Evolutionary conservation across 108 stramenopile species (phyloP).

Genomic region (Cylindrotheca fusiformis): DNA sequence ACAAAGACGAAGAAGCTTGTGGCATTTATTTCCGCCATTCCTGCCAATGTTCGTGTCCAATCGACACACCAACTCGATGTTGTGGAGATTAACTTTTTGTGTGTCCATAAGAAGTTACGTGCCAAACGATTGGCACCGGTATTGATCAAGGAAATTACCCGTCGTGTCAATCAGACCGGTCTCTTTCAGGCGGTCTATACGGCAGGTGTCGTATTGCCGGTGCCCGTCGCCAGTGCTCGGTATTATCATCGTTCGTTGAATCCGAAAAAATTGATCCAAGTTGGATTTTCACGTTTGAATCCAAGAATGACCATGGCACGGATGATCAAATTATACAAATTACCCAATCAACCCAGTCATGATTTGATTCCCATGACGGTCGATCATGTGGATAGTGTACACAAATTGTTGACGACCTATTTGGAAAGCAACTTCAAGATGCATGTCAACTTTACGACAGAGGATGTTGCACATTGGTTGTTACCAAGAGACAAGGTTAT

Average conservation of each 20-base stretch:
- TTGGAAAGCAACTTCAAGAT: conserved; percentile 82
- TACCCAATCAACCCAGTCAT: conserved; percentile 48
- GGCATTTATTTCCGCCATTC: conserved; percentile 95
- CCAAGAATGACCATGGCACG: conserved; percentile 95
- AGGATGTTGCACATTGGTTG: conserved; percentile 96
- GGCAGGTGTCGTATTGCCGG: conserved; percentile 95
- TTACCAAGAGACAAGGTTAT: conserved; percentile 91
- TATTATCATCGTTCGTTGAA: conserved; percentile 95
- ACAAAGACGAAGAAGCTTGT: conserved; percentile 79
- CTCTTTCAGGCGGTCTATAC: conserved; percentile 98
- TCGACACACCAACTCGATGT: conserved; percentile 40
- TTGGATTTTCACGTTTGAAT: conserved; percentile 87
- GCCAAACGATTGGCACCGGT: conserved; percentile 97
- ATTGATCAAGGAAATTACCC: conserved; percentile 98
- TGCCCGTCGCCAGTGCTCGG: conserved; percentile 87
- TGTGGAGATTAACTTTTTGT: conserved; percentile 98
- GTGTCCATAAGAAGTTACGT: conserved; percentile 98
- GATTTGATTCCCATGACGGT: conserved; percentile 67
- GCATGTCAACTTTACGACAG: conserved; percentile 69
- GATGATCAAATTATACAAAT: conserved; percentile 85
- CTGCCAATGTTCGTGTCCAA: conserved; percentile 71
- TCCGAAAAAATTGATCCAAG: conserved; percentile 93
- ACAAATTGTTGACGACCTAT: conserved; percentile 72
- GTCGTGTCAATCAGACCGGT: conserved; percentile 90
- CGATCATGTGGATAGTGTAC: conserved; percentile 81